Base-by-base conservation (phyloP, 768 basidiomycete species). In the Lactifluus echinatus region DNA sequence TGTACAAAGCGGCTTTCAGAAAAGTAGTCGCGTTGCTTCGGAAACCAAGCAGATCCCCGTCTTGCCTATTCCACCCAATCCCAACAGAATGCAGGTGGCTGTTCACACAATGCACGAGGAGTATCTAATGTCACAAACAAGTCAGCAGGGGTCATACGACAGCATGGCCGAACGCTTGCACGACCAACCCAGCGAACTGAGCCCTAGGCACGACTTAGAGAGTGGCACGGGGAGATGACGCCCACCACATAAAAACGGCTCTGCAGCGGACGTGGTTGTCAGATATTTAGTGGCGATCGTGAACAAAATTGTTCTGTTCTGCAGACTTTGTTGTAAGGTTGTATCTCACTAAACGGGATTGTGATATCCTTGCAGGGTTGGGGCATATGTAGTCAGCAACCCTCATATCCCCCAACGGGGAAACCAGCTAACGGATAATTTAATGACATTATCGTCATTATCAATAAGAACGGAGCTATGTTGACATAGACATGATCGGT, bases 1-100 rank as follows among this genome's bases (percentile, higher is more conserved):
- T 28, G 7, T n/a, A 28, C 17, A 8, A 5, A 26, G 29, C n/a
- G 29, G 0, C 19, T 12, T n/a, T 21, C 37, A 29, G 4, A 40
- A 15, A 26, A 40, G 50, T 29, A n/a, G 24, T 26, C n/a, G 50
- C 10, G n/a, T 26, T 8, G 11, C n/a, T n/a, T 29, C 52, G 28
- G 29, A 29, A 4, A 11, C 28, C 19, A 43, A 33, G 21, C 26
- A 19, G 21, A 24, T 15, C 19, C n/a, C 28, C 37, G 11, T 40
- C 23, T n/a, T 26, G 19, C 40, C 51, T 3, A 42, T 49, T 19
- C 47, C 55, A 12, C 36, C 43, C n/a, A 23, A 31, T 39, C 47
- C 33, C n/a, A n/a, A n/a, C n/a, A n/a, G n/a, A 11, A 17, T 56
- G 37, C 37, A 50, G 29, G 55, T 56, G 55, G n/a, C 55, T 40